Conservation (phyloP, 345 rosid species). For the Turritis glabra region DNA sequence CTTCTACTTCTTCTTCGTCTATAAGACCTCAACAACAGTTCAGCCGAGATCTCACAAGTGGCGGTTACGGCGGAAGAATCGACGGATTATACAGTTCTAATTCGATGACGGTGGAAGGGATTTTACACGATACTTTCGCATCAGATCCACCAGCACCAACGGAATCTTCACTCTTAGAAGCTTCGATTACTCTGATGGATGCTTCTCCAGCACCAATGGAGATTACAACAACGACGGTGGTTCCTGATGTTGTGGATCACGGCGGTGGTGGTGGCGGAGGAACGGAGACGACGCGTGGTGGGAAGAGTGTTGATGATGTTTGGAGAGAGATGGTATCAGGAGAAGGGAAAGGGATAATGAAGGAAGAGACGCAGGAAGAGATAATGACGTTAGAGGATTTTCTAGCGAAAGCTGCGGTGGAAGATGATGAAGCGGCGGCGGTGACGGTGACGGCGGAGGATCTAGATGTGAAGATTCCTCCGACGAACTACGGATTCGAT, state of each 20-base stretch:
- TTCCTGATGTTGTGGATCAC: slow-evolving; percentile 15
- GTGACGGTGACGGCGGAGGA: not conserved
- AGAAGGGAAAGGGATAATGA: slow-evolving; percentile 66
- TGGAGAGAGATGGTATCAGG: slow-evolving; percentile 88
- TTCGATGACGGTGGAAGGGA: slow-evolving; percentile 23
- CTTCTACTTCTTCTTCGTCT: slow-evolving; percentile 45
- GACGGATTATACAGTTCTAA: slow-evolving; percentile 3
- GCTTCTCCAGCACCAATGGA: slow-evolving; percentile 19
- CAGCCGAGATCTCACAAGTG: slow-evolving; percentile 15
- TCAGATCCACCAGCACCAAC: slow-evolving; percentile 37
- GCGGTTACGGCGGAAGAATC: slow-evolving; percentile 23
- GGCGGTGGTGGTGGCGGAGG: not conserved
- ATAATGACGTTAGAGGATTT: slow-evolving; percentile 90
- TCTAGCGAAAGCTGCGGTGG: slow-evolving; percentile 66
- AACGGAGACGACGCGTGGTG: slow-evolving; percentile 11
- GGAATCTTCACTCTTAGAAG: slow-evolving; percentile 25
- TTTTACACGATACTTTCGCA: slow-evolving; percentile 28
- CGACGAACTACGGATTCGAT: slow-evolving; percentile 57
- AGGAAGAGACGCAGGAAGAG: slow-evolving; percentile 72
- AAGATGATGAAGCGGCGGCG: slow-evolving; percentile 29
- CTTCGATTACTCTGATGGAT: slow-evolving; percentile 30
- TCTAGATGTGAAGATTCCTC: slow-evolving; percentile 41
- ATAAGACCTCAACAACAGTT: slow-evolving; percentile 35
- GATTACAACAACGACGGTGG: slow-evolving; percentile 8
- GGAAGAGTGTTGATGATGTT: slow-evolving; percentile 65